phyloP scores from a whole-genome alignment of 352 stramenopile genomes.

The Hyphochytrium catenoides region DNA sequence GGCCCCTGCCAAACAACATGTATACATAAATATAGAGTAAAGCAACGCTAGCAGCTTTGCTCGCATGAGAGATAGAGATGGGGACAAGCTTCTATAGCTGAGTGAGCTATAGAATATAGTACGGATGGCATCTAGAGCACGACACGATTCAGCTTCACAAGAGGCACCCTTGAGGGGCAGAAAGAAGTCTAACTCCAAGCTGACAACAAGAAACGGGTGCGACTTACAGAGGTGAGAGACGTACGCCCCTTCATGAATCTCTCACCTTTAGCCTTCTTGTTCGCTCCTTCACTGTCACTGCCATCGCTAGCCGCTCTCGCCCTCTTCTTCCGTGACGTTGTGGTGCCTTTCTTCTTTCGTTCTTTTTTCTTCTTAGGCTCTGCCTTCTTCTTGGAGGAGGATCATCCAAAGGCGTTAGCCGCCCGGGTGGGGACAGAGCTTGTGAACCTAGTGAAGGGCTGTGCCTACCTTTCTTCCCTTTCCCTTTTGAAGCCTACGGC shows the following conservation, averaged over 20 bases:
- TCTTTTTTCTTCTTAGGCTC: slow-evolving; percentile 17
- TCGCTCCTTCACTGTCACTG: slow-evolving; percentile 1
- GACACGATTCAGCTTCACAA: not conserved
- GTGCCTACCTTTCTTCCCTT: not conserved
- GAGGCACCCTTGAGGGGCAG: not conserved
- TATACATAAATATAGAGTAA: too few species aligned
- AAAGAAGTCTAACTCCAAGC: not conserved
- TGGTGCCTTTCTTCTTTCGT: not conserved
- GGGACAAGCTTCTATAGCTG: too few species aligned
- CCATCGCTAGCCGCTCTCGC: not conserved
- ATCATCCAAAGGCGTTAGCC: too few species aligned
- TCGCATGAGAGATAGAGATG: too few species aligned
- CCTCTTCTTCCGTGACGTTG: slow-evolving; percentile 8
- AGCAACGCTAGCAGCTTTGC: too few species aligned
- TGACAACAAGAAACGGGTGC: slow-evolving; percentile 7
- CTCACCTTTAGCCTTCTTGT: not conserved
- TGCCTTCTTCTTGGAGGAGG: slow-evolving; percentile 9
- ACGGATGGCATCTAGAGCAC: too few species aligned
- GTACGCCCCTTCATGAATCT: slow-evolving; percentile 5
- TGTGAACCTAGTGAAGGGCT: not conserved
- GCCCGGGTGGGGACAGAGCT: too few species aligned
- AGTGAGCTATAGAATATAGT: too few species aligned
- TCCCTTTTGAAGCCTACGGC: not conserved
- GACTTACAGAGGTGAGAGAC: too few species aligned
- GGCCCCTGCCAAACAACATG: too few species aligned